phyloP scores from a whole-genome alignment of 805 yeast species.

The Candida montana region DNA sequence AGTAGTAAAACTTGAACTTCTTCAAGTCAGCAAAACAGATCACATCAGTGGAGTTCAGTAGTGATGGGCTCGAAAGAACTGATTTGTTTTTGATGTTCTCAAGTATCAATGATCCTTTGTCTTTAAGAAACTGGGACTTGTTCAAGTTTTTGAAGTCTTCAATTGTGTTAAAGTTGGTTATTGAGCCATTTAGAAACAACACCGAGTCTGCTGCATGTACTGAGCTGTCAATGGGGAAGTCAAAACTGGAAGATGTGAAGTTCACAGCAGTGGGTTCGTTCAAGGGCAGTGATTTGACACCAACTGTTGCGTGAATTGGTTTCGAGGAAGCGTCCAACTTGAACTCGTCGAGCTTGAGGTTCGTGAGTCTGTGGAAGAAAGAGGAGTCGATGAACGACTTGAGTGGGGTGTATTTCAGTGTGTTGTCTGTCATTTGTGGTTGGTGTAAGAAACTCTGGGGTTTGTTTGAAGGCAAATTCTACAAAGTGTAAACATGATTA shows the following conservation, averaged over 20 bases:
- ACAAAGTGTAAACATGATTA: no score
- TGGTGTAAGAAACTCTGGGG: no score
- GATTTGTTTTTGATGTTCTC: conserved; percentile 29
- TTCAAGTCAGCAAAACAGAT: conserved; percentile 84
- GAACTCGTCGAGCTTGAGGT: conserved; percentile 65
- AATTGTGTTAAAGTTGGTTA: conserved; percentile 70
- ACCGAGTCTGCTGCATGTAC: conserved; percentile 19
- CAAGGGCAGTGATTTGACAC: conserved; percentile 25
- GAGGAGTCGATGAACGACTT: conserved; percentile 81
- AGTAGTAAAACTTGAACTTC: conserved; percentile 80
- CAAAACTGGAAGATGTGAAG: conserved; percentile 28
- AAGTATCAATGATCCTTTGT: conserved; percentile 30
- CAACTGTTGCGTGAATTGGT: conserved; percentile 24
- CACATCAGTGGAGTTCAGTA: conserved; percentile 40
- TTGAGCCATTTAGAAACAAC: conserved; percentile 31
- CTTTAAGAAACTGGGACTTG: conserved; percentile 52
- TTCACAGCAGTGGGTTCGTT: conserved; percentile 28
- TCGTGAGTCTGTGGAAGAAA: conserved; percentile 73
- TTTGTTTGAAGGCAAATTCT: no score
- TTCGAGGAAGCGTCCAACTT: conserved; percentile 41
- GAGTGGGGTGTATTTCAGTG: conserved; percentile 35
- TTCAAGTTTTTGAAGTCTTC: conserved; percentile 75
- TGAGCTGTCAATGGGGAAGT: conserved; percentile 4
- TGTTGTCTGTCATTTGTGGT: background rate
- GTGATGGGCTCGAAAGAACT: conserved; percentile 34